Evolutionary conservation across 2,329 filamentous ascomycete genomes (phyloP), one percentile per base, ranked within the genome.

Genomic region (Xylaria sp.): DNA sequence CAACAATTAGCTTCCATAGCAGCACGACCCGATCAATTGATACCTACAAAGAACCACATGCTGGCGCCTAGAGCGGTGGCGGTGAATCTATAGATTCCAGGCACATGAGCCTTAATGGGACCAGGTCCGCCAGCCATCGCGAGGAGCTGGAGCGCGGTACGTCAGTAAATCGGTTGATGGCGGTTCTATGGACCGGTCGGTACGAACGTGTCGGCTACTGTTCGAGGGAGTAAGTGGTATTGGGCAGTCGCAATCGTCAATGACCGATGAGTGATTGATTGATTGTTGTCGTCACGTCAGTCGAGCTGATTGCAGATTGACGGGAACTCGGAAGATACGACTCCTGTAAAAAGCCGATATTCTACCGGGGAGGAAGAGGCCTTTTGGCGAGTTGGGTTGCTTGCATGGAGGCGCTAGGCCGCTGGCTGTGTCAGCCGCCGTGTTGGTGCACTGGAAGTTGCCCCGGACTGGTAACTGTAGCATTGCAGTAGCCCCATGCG

Each of bases 21-120:
- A 18, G 28, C 28, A 41, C 12, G 10, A 25, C 28, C 32, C 15
- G 20, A 30, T 10, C 13, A 18, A 65, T 28, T 53, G 66, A 56
- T 68, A 64, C 91, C 78, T 88, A 98, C 94, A 81, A 96, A 99
- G 84, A 99, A 98, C 96, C 96, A 99, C 96, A 98, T 99, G 83
- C 92, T 93, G 63, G 96, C 96, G 74, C 94, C 93, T 71, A 99
- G 86, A 70, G 91, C 93, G 52, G 93, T 97, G 55, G 93, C 95
- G 66, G 90, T 88, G 81, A 95, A 91, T 79, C 93, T 89, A 85
- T 98, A 97, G 73, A 97, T 78, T 59, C 81, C 80, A 45, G 83
- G 82, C 70, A 86, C 85, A 73, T 85, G 84, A 71, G 85, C 83
- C 74, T 60, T 74, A 48, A 74, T 69, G 46, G 75, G 76, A 66